Base-by-base conservation (phyloP, 306 rosid species). In the Fragaria iinumae region DNA sequence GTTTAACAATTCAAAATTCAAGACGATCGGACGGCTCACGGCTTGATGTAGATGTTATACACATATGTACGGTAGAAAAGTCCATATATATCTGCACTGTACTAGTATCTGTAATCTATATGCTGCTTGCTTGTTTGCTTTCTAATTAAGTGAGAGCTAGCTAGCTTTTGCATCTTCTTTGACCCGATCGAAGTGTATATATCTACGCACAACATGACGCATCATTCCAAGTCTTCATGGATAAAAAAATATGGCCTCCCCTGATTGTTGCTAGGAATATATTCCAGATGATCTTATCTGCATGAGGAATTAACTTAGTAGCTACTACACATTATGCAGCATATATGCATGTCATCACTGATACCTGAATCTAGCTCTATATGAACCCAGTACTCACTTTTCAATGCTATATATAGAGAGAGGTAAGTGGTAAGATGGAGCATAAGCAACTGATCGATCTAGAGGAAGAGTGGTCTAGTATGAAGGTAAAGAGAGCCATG, bases 401-500 rank as follows among this genome's bases (percentile, higher is more conserved):
- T 17, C 29, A 48, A 67, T 43, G 64, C 83, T 86, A 90, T 90
- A 81, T 81, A 86, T 77, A 74, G 12, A 53, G 82, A 38, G 21
- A 39, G 52, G 14, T 65, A 7, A 7, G 4, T 36, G 32, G 63
- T 11, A 21, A 9, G 14, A 21, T 29, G 38, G 21, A 55, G 41
- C 21, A 45, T 11, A 7, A 17, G 25, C 25, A 10, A 36, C 27
- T 2, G 48, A 3, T 39, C 69, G 21, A 56, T 8, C 49, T 3
- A 66, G 48, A 79, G 81, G 83, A 84, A 87, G 87, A 86, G 85
- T 70, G 74, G 91, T 55, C 86, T 87, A 74, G 91, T 80, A 78
- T 89, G 91, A 84, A 87, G 91, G 88, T 85, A 62, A 83, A 87
- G 87, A 85, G 90, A 85, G 83, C 81, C 88, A 80, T 74, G 87